Percentiles rank a stretch among this genome's conserved stretches.
Evolutionary conservation across 2,329 filamentous ascomycete genomes (phyloP).

Genomic region (Lecanosticta acicola): DNA sequence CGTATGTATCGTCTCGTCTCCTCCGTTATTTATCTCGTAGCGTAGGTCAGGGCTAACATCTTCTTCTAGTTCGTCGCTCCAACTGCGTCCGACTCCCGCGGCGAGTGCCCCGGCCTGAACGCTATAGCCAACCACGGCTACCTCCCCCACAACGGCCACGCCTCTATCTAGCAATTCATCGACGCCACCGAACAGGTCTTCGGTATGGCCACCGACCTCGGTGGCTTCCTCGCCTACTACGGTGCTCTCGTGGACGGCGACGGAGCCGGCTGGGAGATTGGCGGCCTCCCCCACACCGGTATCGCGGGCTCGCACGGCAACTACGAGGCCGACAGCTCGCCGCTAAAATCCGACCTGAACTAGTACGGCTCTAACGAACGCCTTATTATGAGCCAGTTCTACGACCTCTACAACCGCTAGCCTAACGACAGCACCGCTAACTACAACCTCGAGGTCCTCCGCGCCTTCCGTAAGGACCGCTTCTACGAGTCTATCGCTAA

Average conservation of each 20-base stretch:
- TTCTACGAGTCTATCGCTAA: conserved; percentile 26
- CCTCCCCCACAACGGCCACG: conserved; percentile 26
- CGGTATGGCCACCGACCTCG: conserved; percentile 28
- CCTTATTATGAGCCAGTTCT: conserved; percentile 19
- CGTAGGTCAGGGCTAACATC: no score
- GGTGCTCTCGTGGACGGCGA: conserved; percentile 21
- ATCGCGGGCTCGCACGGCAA: conserved; percentile 31
- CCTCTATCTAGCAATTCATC: conserved; percentile 33
- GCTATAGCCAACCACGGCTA: conserved; percentile 19
- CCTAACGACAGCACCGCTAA: conserved; percentile 19
- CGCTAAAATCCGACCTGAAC: conserved; percentile 31
- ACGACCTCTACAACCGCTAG: conserved; percentile 25
- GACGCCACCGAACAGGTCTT: conserved; percentile 26
- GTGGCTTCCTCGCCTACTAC: conserved; percentile 16
- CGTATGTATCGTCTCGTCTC: conserved; percentile 5
- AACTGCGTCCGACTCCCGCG: conserved; percentile 23
- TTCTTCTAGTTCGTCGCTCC: conserved; percentile 22
- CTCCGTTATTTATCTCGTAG: no score
- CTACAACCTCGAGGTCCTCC: conserved; percentile 30
- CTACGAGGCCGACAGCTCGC: conserved; percentile 32
- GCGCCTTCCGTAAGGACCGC: conserved; percentile 24
- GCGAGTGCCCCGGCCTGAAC: conserved; percentile 27
- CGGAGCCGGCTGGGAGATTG: conserved; percentile 16
- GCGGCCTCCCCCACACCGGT: conserved; percentile 16
- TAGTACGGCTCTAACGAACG: conserved; percentile 20